Evolutionary conservation across 331 rosid species (phyloP), one percentile per base, ranked within the genome.

Genomic region (Malus hybrid): DNA sequence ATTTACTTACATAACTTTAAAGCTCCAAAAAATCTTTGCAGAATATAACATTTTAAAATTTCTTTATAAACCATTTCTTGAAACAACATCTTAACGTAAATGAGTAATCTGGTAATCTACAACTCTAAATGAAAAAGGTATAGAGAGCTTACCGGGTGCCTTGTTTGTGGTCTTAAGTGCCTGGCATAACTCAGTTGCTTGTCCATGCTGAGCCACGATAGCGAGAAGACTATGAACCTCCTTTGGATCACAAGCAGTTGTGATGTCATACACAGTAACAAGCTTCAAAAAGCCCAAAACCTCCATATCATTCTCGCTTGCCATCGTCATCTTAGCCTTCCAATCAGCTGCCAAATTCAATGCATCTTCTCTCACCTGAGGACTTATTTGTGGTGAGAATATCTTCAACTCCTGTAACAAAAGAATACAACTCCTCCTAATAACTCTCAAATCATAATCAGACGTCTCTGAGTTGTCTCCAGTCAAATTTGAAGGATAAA

Each of bases 291-390:
- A 81, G 14, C 77, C 81, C 72, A 77, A 72, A 18, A 72, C 74
- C 77, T 80, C 89, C 65, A 77, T 70, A 52, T 57, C 44, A 42
- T 80, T 46, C 55, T 67, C 72, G 11, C 50, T 9, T 5, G 42
- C 69, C 16, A 42, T 52, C 9, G 14, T 77, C 72, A 80, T 70
- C 46, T 74, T 77, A 29, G 70, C 77, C 74, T 68, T 80, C 89
- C 86, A 85, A 13, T 57, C 73, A 63, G n/a, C 46, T 2, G 89
- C 85, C 67, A 82, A 77, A 63, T 80, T 71, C 33, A 67, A 63
- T 75, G 85, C 84, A 71, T 72, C 77, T 67, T 62, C 67, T 57
- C 71, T 80, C 79, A 83, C 85, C 42, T 74, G 69, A 80, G 72
- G 28, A 55, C 46, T 68, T 75, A 83, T 76, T 60, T 33, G 69